phyloP scores from a whole-genome alignment of 345 rosid genomes.

The Salix koriyanagi region DNA sequence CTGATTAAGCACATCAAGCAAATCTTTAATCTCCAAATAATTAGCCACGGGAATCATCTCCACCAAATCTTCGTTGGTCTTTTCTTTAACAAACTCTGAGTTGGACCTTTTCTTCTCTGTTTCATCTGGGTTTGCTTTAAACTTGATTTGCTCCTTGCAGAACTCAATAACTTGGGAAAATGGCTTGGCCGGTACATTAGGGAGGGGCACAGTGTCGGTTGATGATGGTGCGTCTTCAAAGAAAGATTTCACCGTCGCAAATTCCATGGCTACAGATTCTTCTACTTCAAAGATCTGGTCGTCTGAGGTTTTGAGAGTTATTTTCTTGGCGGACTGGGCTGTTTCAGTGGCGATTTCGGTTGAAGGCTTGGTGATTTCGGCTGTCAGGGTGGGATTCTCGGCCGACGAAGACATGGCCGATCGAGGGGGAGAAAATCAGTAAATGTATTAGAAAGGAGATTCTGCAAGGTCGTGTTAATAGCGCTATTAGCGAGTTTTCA shows the following conservation, averaged over 20 bases:
- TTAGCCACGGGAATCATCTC: slow-evolving; percentile 34
- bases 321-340: not conserved
- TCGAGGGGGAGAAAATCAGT: not conserved
- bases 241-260: slow-evolving; percentile 23
- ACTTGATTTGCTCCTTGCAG: slow-evolving; percentile 19
- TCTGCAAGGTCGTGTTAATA: too few relatives aligned
- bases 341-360: not conserved
- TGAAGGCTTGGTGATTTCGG: not conserved
- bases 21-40: slow-evolving; percentile 28
- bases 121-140: not conserved
- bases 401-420: not conserved
- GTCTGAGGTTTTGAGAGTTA: slow-evolving; percentile 23
- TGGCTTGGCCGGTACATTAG: slow-evolving; percentile 20
- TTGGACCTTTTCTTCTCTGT: slow-evolving; percentile 10
- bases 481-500: too few relatives aligned
- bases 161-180: slow-evolving; percentile 23
- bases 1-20: slow-evolving; percentile 16
- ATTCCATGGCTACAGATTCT: slow-evolving; percentile 29
- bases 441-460: not conserved
- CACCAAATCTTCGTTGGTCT: slow-evolving; percentile 17
- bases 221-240: slow-evolving; percentile 11
- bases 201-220: slow-evolving; percentile 16
- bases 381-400: not conserved
- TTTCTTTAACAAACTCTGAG: slow-evolving; percentile 4
- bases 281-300: slow-evolving; percentile 20